Conservation (phyloP, 2,329 filamentous ascomycete species). For the Fusarium caatingaense region DNA sequence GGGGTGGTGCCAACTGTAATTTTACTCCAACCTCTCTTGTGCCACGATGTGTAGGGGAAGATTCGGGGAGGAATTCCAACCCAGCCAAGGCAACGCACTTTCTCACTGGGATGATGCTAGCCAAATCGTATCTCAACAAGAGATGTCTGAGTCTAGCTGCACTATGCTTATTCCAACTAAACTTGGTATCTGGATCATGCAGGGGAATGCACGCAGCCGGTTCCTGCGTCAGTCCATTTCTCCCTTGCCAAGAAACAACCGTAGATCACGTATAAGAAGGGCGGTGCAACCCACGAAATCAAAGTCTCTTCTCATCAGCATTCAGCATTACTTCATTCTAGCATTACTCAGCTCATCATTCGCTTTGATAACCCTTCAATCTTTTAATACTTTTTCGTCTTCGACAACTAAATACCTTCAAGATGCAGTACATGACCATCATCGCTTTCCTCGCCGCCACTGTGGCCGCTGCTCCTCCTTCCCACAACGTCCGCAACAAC, state of each 20-base stretch:
- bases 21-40: too few relatives aligned
- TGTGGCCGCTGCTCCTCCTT: neutral
- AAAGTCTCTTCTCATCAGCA: neutral
- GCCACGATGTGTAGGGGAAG: too few relatives aligned
- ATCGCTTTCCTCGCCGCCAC: conserved; percentile 11
- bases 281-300: neutral
- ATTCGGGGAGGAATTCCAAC: too few relatives aligned
- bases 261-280: neutral
- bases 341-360: neutral
- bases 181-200: neutral
- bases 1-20: too few relatives aligned
- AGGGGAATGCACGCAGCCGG: neutral
- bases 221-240: too few relatives aligned
- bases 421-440: conserved; percentile 3
- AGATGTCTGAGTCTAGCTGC: too few relatives aligned
- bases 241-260: too few relatives aligned
- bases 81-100: too few relatives aligned
- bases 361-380: neutral
- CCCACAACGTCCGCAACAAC: neutral
- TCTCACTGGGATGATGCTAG: too few relatives aligned
- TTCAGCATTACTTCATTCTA: neutral
- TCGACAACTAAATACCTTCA: neutral
- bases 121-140: too few relatives aligned
- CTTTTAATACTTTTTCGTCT: neutral
- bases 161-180: too few relatives aligned